A percentile compares a stretch with the other conserved stretches of the same genome.
These are phyloP conservation scores for Rhododendron kiyosumense DNA, from an alignment of 148 eudicot genomes.

Conservation along the genomic window DNA sequence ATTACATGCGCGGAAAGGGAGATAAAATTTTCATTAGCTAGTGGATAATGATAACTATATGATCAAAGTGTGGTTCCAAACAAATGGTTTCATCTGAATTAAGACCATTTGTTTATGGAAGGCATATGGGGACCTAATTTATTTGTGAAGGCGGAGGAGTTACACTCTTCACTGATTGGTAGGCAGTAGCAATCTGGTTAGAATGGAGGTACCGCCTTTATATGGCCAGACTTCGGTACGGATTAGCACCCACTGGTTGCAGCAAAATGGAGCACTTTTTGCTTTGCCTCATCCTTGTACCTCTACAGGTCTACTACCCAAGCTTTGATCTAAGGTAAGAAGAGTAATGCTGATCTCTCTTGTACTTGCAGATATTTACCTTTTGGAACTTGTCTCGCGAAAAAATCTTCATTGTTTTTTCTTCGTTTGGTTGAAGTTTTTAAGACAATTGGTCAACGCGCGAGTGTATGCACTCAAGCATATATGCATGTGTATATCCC, in stretches of 20 bases:
- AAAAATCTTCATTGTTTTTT: background rate
- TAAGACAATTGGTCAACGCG: background rate
- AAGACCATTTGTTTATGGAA: background rate
- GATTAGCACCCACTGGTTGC: background rate
- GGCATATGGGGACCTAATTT: background rate
- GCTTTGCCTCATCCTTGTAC: background rate
- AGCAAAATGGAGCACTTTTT: background rate
- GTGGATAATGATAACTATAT: background rate
- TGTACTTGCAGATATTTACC: background rate
- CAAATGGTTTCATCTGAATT: background rate
- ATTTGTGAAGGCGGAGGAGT: background rate
- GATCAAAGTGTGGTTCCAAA: background rate
- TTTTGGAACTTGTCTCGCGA: background rate
- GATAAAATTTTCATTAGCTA: background rate
- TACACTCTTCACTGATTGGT: background rate
- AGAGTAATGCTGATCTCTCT: background rate
- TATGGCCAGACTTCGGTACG: background rate
- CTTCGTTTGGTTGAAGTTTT: background rate
- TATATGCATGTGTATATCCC: background rate
- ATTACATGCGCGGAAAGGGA: background rate
- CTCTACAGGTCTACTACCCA: background rate
- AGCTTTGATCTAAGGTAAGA: background rate
- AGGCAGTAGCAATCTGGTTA: background rate
- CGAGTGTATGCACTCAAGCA: background rate
- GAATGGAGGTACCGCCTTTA: background rate